Base-by-base conservation (phyloP, 345 rosid species). In the Cardamine occulta region DNA sequence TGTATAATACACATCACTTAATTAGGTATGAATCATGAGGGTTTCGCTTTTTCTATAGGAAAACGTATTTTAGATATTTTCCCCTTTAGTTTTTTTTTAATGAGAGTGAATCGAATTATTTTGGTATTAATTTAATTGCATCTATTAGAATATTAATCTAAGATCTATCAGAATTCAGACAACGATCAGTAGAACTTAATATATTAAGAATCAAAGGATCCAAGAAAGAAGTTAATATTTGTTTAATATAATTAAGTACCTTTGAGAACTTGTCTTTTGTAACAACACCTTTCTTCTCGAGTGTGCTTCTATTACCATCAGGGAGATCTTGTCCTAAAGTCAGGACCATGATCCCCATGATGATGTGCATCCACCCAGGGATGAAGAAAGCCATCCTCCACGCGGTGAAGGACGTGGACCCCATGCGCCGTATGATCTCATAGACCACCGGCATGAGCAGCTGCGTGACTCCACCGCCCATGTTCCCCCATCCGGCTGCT, bases 381-480 rank as follows among this genome's bases (percentile, higher is more conserved):
- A 91, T 18, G 70, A 89, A 93, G 75, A 93, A 93, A 37, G 98
- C 87, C 14, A 93, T 89, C 81, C 98, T 88, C 97, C 98, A 93
- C 8, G 97, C 96, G 1, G 89, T 86, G 83, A 88, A 93, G 1
- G 97, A 89, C 29, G 93, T 87, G 0, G 96, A 58, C 5, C 98
- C 97, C 0, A 49, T 9, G 23, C 72, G 78, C 51, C 69, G 52
- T 23, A 93, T 84, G 65, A 90, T 37, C 34, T 93, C 97, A 51
- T 85, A 91, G 56, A 93, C 92, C 11, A 93, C 1, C 1, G 98
- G 97, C 98, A 93, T 93, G 42, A 91, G 11, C 1, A 93, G 84
- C 78, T 91, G 98, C 29, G 98, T 93, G 14, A 88, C 92, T 3
- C 98, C 97, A 3, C 98, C 96, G 0, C 98, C 98, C 97, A 91